phyloP scores from a whole-genome alignment of 306 rosid species.

The Prunus campanulata region DNA sequence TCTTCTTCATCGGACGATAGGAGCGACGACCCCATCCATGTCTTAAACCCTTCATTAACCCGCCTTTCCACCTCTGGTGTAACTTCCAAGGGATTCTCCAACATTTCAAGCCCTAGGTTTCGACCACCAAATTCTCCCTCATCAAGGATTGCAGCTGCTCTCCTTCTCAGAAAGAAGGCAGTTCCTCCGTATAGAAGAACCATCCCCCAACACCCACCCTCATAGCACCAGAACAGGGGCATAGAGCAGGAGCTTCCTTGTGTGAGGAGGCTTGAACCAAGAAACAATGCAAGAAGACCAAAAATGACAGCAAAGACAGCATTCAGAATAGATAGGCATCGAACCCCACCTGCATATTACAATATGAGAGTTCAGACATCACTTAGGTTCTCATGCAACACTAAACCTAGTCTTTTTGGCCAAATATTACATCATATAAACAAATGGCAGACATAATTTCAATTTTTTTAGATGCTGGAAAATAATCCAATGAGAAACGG shows the following conservation, averaged over 20 bases:
- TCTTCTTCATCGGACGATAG: constrained; percentile 96
- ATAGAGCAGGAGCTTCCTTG: constrained; percentile 72
- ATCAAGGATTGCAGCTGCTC: constrained; percentile 69
- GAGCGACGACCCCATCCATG: constrained; percentile 98
- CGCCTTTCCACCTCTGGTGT: constrained; percentile 90
- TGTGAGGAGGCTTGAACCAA: constrained; percentile 94
- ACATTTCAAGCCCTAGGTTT: constrained; percentile 87
- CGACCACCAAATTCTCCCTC: constrained; percentile 60
- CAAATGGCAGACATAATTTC: not conserved
- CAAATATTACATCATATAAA: not conserved
- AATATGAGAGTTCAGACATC: constrained; percentile 17
- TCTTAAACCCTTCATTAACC: constrained; percentile 81
- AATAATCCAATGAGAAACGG: too few relatives aligned
- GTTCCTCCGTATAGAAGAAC: constrained; percentile 80
- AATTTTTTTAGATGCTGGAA: too few relatives aligned
- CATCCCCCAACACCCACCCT: constrained; percentile 74
- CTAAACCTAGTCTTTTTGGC: not conserved
- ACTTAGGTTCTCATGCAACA: not conserved
- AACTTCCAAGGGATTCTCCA: constrained; percentile 69
- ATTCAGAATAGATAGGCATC: constrained; percentile 85
- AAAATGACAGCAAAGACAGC: constrained; percentile 67
- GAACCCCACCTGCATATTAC: constrained; percentile 76
- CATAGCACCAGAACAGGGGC: constrained; percentile 96
- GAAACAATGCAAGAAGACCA: constrained; percentile 86
- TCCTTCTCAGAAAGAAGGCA: constrained; percentile 76